Percentiles rank a stretch among this genome's conserved stretches.
phyloP scores from a whole-genome alignment of 2,329 filamentous ascomycete species.

The Aphanoascus verrucosus region DNA sequence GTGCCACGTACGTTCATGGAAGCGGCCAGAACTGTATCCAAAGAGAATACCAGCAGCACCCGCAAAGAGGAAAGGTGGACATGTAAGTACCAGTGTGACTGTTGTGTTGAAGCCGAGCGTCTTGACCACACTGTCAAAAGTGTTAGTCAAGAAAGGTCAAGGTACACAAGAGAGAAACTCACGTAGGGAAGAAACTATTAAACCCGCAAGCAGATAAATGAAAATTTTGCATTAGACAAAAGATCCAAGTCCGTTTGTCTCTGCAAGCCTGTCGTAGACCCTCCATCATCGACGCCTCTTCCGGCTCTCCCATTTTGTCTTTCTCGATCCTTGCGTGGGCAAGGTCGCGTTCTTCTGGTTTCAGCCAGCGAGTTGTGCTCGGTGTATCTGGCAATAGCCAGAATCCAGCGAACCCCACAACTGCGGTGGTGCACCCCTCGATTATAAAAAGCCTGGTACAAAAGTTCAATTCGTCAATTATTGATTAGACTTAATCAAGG shows the following conservation, averaged over 20 bases:
- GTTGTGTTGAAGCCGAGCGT: constrained; percentile 40
- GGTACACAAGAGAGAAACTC: constrained; percentile 12
- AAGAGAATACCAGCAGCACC: constrained; percentile 39
- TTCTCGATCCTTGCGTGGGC: constrained; percentile 41
- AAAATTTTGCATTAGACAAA: constrained; percentile 47
- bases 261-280: constrained; percentile 42
- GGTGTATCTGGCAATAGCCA: constrained; percentile 17
- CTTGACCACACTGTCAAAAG: constrained; percentile 38
- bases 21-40: constrained; percentile 42
- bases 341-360: constrained; percentile 28
- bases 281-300: constrained; percentile 38
- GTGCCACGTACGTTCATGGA: constrained; percentile 27
- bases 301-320: constrained; percentile 42
- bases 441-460: constrained; percentile 18
- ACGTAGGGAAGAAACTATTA: constrained; percentile 33
- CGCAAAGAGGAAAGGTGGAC: constrained; percentile 43
- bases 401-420: constrained; percentile 15
- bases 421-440: constrained; percentile 15
- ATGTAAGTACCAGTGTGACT: constrained; percentile 42
- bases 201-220: constrained; percentile 45
- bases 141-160: constrained; percentile 33
- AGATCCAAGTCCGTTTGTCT: constrained; percentile 45
- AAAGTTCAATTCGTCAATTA: neutral
- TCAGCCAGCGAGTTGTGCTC: constrained; percentile 17
- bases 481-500: constrained; percentile 24